A percentile compares a stretch with the other conserved stretches of the same genome.
phyloP scores from a whole-genome alignment of 371 early-diverging fungal genomes.

The Mortierella sp. region DNA sequence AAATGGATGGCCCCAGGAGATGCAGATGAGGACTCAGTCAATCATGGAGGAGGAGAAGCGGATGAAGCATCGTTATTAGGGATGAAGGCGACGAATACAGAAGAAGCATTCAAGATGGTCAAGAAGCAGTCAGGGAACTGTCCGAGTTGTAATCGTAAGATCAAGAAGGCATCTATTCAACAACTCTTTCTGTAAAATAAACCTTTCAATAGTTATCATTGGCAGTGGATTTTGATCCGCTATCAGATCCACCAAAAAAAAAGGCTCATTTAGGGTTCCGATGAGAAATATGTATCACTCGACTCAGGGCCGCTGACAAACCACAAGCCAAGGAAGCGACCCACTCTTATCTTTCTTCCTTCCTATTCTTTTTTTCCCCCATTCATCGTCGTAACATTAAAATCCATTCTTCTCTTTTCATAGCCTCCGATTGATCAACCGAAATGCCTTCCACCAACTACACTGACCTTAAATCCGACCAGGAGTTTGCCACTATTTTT shows the following conservation, averaged over 20 bases:
- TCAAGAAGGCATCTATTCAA: conserved; percentile 27
- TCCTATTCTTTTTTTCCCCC: not conserved
- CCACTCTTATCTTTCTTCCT: not conserved
- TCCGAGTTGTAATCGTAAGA: conserved; percentile 36
- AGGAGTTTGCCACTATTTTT: conserved; percentile 57
- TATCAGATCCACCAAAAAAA: not conserved
- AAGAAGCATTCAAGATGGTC: conserved; percentile 24
- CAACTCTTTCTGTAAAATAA: conserved; percentile 38
- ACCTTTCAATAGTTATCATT: not conserved
- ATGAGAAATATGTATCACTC: conserved; percentile 4
- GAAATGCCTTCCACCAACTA: conserved; percentile 37
- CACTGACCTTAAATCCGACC: conserved; percentile 53
- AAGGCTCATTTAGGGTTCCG: conserved; percentile 6
- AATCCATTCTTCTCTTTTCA: not conserved
- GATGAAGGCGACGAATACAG: not conserved
- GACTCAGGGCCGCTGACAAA: conserved; percentile 3
- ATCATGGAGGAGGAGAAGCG: not conserved
- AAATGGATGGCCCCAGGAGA: not conserved
- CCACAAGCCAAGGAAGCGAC: no score
- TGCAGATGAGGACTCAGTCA: not conserved
- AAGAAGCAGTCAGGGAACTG: conserved; percentile 20
- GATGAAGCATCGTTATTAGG: not conserved
- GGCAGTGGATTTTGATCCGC: not conserved
- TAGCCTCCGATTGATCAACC: not conserved
- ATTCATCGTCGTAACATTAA: not conserved